A percentile compares a stretch with the other conserved stretches of the same genome.
phyloP scores from a whole-genome alignment of 1,284 basidiomycete genomes.

The Apiotrichum domesticum region DNA sequence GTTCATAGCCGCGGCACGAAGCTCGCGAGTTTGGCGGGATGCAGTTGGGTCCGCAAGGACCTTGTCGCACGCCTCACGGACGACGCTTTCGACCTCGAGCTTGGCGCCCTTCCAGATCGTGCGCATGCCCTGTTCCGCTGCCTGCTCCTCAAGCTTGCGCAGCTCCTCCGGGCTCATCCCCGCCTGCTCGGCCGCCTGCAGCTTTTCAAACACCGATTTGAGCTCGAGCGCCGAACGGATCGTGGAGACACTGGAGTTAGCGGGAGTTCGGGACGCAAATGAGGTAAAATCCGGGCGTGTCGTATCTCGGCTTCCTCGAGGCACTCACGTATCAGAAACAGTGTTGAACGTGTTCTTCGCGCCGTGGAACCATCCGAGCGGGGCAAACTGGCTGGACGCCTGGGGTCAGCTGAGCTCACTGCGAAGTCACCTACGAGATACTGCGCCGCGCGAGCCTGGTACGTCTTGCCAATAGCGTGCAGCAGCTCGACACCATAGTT shows the following conservation, averaged over 20 bases:
- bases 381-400: slow-evolving; percentile 54
- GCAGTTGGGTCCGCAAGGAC: slow-evolving; percentile 56
- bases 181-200: slow-evolving; percentile 83
- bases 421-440: slow-evolving; percentile 25
- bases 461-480: slow-evolving; percentile 86
- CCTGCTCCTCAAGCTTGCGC: slow-evolving; percentile 86
- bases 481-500: slow-evolving; percentile 90
- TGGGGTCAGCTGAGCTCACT: slow-evolving; percentile 38
- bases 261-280: not conserved
- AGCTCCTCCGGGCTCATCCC: slow-evolving; percentile 82
- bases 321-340: slow-evolving; percentile 78
- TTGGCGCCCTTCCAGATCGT: slow-evolving; percentile 71
- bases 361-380: slow-evolving; percentile 76
- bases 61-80: slow-evolving; percentile 87
- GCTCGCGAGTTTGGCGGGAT: slow-evolving; percentile 56
- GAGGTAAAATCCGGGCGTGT: no score
- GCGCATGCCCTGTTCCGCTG: slow-evolving; percentile 87
- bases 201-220: slow-evolving; percentile 90
- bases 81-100: slow-evolving; percentile 58
- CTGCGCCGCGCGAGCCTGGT: slow-evolving; percentile 68
- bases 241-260: slow-evolving; percentile 59
- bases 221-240: slow-evolving; percentile 68
- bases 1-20: slow-evolving; percentile 75
- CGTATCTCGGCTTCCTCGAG: not conserved
- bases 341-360: slow-evolving; percentile 90